Percentiles rank a stretch among this genome's conserved stretches.
Conservation (phyloP, 148 eudicot species). For the Rhododendron griersonianum region DNA sequence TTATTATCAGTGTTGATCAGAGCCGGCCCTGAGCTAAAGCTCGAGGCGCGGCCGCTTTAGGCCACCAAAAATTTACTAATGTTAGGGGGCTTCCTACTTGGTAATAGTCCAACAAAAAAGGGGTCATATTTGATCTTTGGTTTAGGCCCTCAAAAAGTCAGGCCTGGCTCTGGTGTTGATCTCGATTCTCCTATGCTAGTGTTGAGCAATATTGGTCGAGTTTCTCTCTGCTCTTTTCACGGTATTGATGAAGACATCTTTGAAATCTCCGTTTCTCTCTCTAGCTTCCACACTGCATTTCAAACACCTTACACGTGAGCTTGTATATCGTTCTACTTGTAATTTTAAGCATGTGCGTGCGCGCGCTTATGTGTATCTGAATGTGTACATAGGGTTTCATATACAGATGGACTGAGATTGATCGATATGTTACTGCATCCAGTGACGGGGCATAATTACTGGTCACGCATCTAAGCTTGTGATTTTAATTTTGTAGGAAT, state of each 20-base stretch:
- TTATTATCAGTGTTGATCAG: neutral
- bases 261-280: neutral
- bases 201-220: neutral
- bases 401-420: neutral
- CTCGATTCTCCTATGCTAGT: neutral
- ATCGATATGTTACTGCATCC: neutral
- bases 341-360: neutral
- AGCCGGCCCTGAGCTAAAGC: neutral
- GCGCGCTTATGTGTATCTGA: too few species aligned
- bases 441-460: neutral
- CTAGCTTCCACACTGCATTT: neutral
- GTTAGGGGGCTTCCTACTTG: neutral
- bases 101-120: neutral
- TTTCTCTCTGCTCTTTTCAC: neutral
- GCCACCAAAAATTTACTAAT: too few species aligned
- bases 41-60: neutral
- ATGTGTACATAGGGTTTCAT: neutral
- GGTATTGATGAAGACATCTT: neutral
- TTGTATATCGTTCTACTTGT: neutral
- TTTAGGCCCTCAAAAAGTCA: neutral
- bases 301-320: neutral
- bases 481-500: constrained; percentile 13
- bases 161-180: neutral
- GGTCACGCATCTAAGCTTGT: neutral
- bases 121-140: neutral